Percentiles rank a stretch among this genome's conserved stretches.
These are phyloP conservation scores for Hymenoscyphus scutula DNA, from an alignment of 2,329 filamentous ascomycete species.

Conservation along the genomic window DNA sequence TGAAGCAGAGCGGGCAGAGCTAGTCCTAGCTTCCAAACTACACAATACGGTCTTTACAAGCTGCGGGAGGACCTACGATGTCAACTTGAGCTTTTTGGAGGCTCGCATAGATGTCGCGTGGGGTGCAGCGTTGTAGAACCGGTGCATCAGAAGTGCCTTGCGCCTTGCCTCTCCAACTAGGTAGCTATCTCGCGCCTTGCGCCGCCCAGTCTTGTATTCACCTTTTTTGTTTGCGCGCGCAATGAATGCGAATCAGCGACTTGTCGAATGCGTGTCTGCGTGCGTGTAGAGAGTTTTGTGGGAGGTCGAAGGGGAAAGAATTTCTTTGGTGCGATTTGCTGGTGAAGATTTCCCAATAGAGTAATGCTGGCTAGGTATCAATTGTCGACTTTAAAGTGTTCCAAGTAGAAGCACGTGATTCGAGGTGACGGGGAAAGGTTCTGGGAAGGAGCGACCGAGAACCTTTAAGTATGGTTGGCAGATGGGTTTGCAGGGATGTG, in stretches of 20 bases:
- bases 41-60: slow-evolving; percentile 30
- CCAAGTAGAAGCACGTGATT: background rate
- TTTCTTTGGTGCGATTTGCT: background rate
- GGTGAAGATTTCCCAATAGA: background rate
- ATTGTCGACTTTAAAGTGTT: background rate
- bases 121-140: slow-evolving; percentile 32
- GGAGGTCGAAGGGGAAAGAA: background rate
- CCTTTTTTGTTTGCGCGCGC: slow-evolving; percentile 1
- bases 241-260: background rate
- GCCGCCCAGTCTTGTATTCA: slow-evolving; percentile 1
- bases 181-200: background rate
- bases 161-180: slow-evolving; percentile 6
- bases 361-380: background rate
- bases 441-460: background rate
- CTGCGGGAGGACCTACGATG: slow-evolving; percentile 36
- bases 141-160: slow-evolving; percentile 24
- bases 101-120: slow-evolving; percentile 36
- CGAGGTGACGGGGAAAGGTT: background rate
- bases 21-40: slow-evolving; percentile 25
- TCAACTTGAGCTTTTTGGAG: slow-evolving; percentile 33
- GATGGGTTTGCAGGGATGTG: background rate
- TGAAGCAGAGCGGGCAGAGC: slow-evolving; percentile 17
- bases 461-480: slow-evolving; percentile 2
- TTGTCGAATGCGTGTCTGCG: background rate
- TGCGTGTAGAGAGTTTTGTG: background rate